These are phyloP conservation scores for Tetradesmus obliquus DNA, from an alignment of 139 green algal species.

Conservation along the genomic window DNA sequence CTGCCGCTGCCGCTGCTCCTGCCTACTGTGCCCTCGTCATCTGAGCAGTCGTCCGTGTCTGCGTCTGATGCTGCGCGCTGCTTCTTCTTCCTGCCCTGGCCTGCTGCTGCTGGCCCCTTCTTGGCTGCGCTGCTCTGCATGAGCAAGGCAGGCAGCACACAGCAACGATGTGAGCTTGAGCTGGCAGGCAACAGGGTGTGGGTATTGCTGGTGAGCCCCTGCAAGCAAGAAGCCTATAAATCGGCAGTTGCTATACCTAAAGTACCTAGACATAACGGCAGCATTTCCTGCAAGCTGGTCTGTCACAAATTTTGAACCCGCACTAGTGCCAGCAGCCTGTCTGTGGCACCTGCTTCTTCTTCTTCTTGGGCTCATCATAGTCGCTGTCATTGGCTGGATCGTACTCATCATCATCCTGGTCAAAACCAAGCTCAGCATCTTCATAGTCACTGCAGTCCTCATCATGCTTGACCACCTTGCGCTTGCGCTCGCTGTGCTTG, in stretches of 20 bases:
- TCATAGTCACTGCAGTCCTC: neutral
- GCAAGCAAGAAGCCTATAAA: too few relatives aligned
- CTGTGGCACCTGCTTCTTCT: neutral
- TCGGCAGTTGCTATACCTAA: too few relatives aligned
- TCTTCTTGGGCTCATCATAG: slow-evolving; percentile 22
- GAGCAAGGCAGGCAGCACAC: neutral
- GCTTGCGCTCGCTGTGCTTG: neutral
- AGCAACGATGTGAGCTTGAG: neutral
- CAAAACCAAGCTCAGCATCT: neutral
- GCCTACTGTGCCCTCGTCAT: neutral
- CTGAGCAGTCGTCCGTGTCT: neutral
- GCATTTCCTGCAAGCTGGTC: neutral
- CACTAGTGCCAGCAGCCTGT: neutral
- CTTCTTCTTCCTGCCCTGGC: slow-evolving; percentile 5
- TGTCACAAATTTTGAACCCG: neutral
- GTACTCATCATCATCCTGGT: slow-evolving; percentile 21
- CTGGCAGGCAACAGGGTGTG: neutral
- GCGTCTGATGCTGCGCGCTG: neutral
- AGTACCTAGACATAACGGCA: neutral
- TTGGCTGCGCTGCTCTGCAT: neutral
- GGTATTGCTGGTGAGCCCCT: too few relatives aligned
- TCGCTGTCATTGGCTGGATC: slow-evolving; percentile 33
- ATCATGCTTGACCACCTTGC: neutral
- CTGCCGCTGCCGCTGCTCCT: neutral
- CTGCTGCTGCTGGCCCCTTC: neutral